Conservation (phyloP, 495 filamentous ascomycete species). For the Acidomyces sp. region DNA sequence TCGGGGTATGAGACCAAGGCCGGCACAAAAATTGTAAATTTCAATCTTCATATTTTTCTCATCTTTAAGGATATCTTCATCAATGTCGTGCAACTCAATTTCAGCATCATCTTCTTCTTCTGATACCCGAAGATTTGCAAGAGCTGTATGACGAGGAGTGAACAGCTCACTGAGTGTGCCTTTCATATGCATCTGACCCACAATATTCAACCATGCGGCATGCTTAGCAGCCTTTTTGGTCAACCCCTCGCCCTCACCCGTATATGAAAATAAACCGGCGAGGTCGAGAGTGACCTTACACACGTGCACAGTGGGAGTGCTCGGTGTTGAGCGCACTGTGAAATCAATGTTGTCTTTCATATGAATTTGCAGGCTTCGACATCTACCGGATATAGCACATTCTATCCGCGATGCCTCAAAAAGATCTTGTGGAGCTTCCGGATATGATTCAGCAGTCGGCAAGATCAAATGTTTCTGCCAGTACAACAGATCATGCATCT, state of each 20-base stretch:
- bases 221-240: conserved; percentile 9
- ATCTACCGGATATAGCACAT: background rate
- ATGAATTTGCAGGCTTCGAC: background rate
- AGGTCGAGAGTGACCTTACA: conserved; percentile 10
- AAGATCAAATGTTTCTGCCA: background rate
- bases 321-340: background rate
- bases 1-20: conserved; percentile 31
- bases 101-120: background rate
- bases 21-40: conserved; percentile 39
- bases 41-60: conserved; percentile 24
- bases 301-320: background rate
- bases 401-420: background rate
- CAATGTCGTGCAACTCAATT: background rate
- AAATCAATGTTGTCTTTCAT: conserved; percentile 1
- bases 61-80: conserved; percentile 5
- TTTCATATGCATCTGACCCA: conserved; percentile 9
- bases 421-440: background rate
- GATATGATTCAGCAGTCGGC: conserved; percentile 2
- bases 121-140: too few species aligned
- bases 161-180: conserved; percentile 9
- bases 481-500: background rate
- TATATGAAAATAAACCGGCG: conserved; percentile 3
- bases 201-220: conserved; percentile 13
- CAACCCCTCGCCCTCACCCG: background rate
- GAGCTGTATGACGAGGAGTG: too few species aligned